A percentile compares a stretch with the other conserved stretches of the same genome.
Evolutionary conservation across 108 stramenopile species (phyloP).

Genomic region (Cyclotella sp.): DNA sequence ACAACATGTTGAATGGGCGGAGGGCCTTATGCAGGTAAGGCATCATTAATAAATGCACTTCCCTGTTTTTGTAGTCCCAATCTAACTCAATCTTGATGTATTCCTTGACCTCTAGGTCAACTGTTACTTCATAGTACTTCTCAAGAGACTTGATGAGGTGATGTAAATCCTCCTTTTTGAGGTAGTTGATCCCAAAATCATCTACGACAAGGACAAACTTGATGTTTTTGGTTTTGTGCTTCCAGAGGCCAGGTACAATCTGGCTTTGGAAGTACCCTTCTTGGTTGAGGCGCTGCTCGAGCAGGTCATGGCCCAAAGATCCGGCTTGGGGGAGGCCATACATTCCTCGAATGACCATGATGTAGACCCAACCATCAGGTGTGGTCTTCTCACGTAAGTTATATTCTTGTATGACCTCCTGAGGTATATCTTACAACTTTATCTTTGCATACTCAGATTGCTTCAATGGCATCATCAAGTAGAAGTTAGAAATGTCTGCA

Average conservation of each 20-base stretch:
- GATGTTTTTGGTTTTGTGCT: constrained; percentile 30
- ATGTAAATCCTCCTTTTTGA: constrained; percentile 44
- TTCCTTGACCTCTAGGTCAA: constrained; percentile 42
- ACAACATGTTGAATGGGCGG: constrained; percentile 1
- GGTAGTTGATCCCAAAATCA: constrained; percentile 36
- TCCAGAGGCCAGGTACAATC: constrained; percentile 20
- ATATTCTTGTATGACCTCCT: constrained; percentile 48
- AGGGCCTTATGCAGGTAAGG: constrained; percentile 13
- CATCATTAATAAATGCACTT: constrained; percentile 7
- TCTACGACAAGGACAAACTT: constrained; percentile 64
- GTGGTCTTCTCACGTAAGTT: constrained; percentile 23
- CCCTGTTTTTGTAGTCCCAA: constrained; percentile 13
- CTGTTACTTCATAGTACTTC: constrained; percentile 51
- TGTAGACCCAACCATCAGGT: constrained; percentile 6
- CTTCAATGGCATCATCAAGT: constrained; percentile 33
- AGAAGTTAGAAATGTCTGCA: constrained; percentile 13
- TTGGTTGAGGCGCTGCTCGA: background rate
- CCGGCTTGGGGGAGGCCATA: background rate
- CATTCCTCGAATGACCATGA: background rate
- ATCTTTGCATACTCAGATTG: constrained; percentile 52
- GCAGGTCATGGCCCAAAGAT: too few species aligned
- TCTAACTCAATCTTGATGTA: constrained; percentile 18
- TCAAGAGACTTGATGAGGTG: constrained; percentile 48
- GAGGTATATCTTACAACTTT: constrained; percentile 43
- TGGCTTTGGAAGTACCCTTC: constrained; percentile 13